Percentiles rank a stretch among this genome's conserved stretches.
Conservation (phyloP, 768 basidiomycete genomes). For the Coprinopsis strossmayeri region DNA sequence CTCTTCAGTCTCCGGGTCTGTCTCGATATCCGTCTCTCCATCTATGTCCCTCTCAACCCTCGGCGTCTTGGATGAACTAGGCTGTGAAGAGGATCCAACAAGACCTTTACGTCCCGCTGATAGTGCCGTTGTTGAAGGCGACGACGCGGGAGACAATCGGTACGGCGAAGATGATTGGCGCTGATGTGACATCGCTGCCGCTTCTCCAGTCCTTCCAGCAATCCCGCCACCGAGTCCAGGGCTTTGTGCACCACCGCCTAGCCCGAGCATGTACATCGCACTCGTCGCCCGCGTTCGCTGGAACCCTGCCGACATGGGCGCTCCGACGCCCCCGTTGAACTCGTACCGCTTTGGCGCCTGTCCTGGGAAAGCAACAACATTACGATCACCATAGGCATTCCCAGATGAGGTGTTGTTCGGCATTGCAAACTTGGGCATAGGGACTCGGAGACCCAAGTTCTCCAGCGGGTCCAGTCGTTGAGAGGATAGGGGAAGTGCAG, state of each 20-base stretch:
- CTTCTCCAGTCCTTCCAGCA: not conserved
- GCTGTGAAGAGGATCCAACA: not conserved
- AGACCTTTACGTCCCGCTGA: not conserved
- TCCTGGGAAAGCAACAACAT: not conserved
- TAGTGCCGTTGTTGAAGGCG: not conserved
- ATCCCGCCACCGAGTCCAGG: not conserved
- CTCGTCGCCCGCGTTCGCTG: constrained; percentile 44
- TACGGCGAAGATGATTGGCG: not conserved
- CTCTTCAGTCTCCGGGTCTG: constrained; percentile 6
- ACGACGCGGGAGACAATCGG: not conserved
- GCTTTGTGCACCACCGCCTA: constrained; percentile 42
- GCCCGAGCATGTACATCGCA: constrained; percentile 57
- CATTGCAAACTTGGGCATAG: constrained; percentile 44
- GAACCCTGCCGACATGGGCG: constrained; percentile 9
- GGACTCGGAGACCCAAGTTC: constrained; percentile 44
- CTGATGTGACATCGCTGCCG: not conserved
- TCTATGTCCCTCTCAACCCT: not conserved
- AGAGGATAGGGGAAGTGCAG: constrained; percentile 13
- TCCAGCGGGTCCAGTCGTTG: constrained; percentile 33
- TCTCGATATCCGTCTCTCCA: constrained; percentile 4
- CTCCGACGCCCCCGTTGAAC: constrained; percentile 6
- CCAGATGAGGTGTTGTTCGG: not conserved
- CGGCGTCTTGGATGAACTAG: not conserved
- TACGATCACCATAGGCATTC: not conserved
- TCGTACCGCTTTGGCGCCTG: not conserved